phyloP scores from a whole-genome alignment of 495 filamentous ascomycete genomes.

The Penicillium steckii region DNA sequence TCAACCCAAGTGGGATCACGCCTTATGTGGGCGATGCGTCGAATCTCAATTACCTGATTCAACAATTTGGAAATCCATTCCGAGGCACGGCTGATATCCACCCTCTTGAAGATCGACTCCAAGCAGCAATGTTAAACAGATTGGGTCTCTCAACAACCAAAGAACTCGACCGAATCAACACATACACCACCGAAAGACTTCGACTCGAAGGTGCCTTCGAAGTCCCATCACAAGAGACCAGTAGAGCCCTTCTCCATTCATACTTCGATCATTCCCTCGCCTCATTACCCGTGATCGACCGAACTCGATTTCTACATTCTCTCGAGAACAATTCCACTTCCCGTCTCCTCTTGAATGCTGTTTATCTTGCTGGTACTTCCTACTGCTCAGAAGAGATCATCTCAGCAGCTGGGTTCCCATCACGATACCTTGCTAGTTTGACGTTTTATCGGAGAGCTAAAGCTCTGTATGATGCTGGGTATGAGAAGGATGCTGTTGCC shows the following conservation, averaged over 20 bases:
- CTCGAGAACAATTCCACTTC: conserved; percentile 4
- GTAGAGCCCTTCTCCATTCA: conserved; percentile 4
- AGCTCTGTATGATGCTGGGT: conserved; percentile 23
- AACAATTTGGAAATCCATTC: conserved; percentile 17
- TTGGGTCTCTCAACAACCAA: background rate
- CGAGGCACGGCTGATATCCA: conserved; percentile 5
- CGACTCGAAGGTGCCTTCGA: conserved; percentile 11
- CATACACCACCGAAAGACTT: background rate
- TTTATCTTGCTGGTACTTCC: conserved; percentile 13
- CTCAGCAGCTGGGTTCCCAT: conserved; percentile 18
- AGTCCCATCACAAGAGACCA: conserved; percentile 9
- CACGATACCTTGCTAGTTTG: conserved; percentile 21
- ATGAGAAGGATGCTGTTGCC: conserved; percentile 22
- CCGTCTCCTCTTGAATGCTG: conserved; percentile 14
- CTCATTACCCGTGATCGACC: conserved; percentile 14
- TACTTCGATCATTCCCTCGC: conserved; percentile 14
- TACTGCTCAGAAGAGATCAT: conserved; percentile 16
- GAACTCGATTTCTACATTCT: conserved; percentile 1
- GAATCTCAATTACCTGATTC: conserved; percentile 17
- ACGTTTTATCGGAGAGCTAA: conserved; percentile 24
- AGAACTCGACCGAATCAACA: background rate
- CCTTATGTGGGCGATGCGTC: conserved; percentile 15
- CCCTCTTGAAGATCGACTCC: conserved; percentile 13
- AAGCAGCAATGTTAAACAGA: conserved; percentile 6
- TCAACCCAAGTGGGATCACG: conserved; percentile 5